phyloP scores from a whole-genome alignment of 257 asterid genomes.

The Fraxinus americana region DNA sequence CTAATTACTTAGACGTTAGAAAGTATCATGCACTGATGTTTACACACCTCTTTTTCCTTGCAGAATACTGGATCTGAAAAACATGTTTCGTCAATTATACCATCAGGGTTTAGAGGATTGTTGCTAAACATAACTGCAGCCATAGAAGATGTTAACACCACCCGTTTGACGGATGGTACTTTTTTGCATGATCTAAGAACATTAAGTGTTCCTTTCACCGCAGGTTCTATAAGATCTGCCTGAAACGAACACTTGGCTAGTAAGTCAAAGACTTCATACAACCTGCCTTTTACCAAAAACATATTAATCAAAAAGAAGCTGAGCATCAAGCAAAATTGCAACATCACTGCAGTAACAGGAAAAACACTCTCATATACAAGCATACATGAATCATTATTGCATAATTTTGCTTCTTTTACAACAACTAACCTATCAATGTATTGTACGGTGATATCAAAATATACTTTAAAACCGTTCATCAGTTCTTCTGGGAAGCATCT shows the following conservation, averaged over 20 bases:
- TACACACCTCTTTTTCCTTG: constrained; percentile 39
- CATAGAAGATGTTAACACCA: constrained; percentile 43
- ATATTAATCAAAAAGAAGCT: neutral
- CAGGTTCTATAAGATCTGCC: constrained; percentile 37
- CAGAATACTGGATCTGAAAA: constrained; percentile 51
- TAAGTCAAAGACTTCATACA: neutral
- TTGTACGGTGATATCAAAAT: neutral
- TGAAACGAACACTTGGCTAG: neutral
- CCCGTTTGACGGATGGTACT: constrained; percentile 33
- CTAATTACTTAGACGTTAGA: too few species aligned
- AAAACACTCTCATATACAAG: neutral
- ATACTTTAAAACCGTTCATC: neutral
- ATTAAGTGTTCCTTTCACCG: constrained; percentile 44
- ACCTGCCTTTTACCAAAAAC: neutral
- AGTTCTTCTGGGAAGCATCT: neutral
- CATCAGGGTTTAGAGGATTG: constrained; percentile 25
- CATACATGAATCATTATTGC: neutral
- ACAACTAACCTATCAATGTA: neutral
- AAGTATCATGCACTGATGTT: neutral
- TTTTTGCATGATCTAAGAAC: constrained; percentile 41
- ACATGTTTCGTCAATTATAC: constrained; percentile 62
- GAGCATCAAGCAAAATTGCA: neutral
- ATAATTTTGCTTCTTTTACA: neutral
- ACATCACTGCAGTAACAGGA: neutral
- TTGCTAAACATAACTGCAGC: constrained; percentile 27